phyloP scores from a whole-genome alignment of 1,139 yeast genomes.

The Ogataea hybrid region DNA sequence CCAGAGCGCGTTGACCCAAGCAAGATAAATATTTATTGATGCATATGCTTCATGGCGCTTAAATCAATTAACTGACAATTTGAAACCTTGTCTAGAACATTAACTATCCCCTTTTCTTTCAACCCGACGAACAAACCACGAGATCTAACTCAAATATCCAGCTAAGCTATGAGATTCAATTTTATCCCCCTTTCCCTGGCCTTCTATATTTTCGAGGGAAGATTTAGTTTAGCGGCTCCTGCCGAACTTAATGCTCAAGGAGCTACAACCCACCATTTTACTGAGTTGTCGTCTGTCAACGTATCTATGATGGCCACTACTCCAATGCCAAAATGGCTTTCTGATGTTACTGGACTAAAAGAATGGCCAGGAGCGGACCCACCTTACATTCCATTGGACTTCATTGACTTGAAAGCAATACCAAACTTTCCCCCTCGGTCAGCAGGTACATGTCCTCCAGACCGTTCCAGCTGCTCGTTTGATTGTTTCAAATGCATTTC shows the following conservation, averaged over 20 bases:
- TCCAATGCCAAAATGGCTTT: conserved; percentile 79
- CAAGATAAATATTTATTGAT: conserved; percentile 1
- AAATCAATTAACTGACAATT: neutral
- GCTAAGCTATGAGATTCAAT: neutral
- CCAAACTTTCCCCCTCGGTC: conserved; percentile 49
- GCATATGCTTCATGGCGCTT: conserved; percentile 6
- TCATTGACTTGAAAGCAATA: conserved; percentile 54
- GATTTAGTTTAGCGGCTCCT: conserved; percentile 7
- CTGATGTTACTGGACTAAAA: conserved; percentile 65
- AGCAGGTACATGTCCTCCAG: conserved; percentile 58
- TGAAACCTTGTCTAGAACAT: neutral
- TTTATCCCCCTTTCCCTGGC: neutral
- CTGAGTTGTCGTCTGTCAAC: conserved; percentile 19
- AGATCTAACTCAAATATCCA: neutral
- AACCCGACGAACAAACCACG: neutral
- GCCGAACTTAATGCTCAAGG: conserved; percentile 7
- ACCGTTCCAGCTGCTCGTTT: conserved; percentile 66
- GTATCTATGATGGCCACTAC: conserved; percentile 25
- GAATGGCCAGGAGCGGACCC: conserved; percentile 87
- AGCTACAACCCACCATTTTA: conserved; percentile 19
- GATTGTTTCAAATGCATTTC: conserved; percentile 81
- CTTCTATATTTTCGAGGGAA: neutral
- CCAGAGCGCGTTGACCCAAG: conserved; percentile 2
- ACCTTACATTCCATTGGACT: conserved; percentile 80
- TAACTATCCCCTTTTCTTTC: neutral